A percentile compares a stretch with the other conserved stretches of the same genome.
phyloP scores from a whole-genome alignment of 1,139 yeast genomes.

The Lodderomyces margitis region DNA sequence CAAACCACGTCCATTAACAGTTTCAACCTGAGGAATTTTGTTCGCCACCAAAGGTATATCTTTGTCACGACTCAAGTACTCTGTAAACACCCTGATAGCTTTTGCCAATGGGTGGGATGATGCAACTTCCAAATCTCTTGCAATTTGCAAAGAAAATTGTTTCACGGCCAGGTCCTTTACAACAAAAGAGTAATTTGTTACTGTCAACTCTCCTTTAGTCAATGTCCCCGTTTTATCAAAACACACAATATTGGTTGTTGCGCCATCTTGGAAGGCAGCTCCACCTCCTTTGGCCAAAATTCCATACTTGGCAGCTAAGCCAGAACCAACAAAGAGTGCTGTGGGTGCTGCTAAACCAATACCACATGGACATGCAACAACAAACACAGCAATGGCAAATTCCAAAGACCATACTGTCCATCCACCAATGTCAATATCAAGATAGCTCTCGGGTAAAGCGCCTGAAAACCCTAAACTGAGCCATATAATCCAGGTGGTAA shows the following conservation, averaged over 20 bases:
- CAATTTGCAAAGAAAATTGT: constrained; percentile 42
- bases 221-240: constrained; percentile 82
- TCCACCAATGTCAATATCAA: constrained; percentile 68
- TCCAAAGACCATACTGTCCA: constrained; percentile 79
- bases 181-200: constrained; percentile 47
- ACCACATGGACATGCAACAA: constrained; percentile 51
- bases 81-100: constrained; percentile 50
- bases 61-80: constrained; percentile 18
- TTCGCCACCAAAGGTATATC: constrained; percentile 27
- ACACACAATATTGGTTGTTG: constrained; percentile 60
- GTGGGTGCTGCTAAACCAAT: constrained; percentile 51
- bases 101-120: constrained; percentile 70
- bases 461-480: constrained; percentile 55
- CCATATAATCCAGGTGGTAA: constrained; percentile 71
- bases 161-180: constrained; percentile 19
- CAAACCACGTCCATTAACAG: constrained; percentile 60
- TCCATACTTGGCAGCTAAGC: constrained; percentile 56
- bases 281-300: constrained; percentile 81
- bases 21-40: constrained; percentile 49
- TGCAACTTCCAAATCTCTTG: constrained; percentile 60
- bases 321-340: constrained; percentile 47
- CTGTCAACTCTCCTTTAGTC: constrained; percentile 61
- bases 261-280: constrained; percentile 76
- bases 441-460: constrained; percentile 49
- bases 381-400: constrained; percentile 77